Percentiles rank a stretch among this genome's conserved stretches.
phyloP scores from a whole-genome alignment of 129 eudicot genomes.

The Saussurea involucrata region DNA sequence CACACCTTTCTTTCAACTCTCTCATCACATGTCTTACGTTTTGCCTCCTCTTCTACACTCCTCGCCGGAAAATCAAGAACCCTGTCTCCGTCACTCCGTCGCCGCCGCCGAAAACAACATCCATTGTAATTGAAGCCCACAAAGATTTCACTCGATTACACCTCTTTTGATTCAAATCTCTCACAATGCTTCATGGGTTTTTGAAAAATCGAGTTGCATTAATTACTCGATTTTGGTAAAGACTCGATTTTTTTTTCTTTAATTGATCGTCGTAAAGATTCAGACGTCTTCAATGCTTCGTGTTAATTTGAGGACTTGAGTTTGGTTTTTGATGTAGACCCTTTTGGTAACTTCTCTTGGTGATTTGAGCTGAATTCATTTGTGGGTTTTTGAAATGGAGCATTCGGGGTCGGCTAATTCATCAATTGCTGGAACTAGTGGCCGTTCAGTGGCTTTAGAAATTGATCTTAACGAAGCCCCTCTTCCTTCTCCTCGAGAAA shows the following conservation, averaged over 20 bases:
- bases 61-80: not conserved
- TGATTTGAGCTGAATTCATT: constrained; percentile 5
- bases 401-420: constrained; percentile 18
- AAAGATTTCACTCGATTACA: constrained; percentile 3
- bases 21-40: not conserved
- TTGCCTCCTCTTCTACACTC: not conserved
- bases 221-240: not conserved
- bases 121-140: constrained; percentile 1
- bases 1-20: not conserved
- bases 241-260: constrained; percentile 4
- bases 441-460: constrained; percentile 28
- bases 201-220: not conserved
- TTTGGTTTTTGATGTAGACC: no score
- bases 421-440: constrained; percentile 31
- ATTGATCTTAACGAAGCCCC: constrained; percentile 40
- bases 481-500: constrained; percentile 45
- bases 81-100: not conserved
- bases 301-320: no score
- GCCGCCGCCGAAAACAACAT: not conserved
- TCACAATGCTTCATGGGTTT: not conserved
- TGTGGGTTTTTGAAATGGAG: constrained; percentile 12
- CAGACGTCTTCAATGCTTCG: not conserved
- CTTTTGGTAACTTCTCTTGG: no score
- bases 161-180: not conserved
- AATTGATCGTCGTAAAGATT: constrained; percentile 5